Evolutionary conservation across 345 rosid species (phyloP), one percentile per base, ranked within the genome.

Genomic region (Xanthoceras sorbifolium): DNA sequence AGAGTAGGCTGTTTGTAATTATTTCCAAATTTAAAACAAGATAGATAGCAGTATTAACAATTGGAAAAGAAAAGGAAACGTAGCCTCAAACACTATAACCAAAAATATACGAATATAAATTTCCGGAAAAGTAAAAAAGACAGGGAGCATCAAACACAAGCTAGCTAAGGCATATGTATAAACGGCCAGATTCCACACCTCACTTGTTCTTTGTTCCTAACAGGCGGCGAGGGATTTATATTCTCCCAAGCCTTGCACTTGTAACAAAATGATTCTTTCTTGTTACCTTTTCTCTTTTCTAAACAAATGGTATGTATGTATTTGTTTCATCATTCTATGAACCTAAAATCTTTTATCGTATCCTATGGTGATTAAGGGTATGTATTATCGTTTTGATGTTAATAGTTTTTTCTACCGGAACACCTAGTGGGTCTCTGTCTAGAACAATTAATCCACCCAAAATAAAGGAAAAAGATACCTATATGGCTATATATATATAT

Each of bases 151-250:
- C 63, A 50, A 15, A 50, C 12, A 65, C 62, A 52, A 64, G 71
- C 63, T 17, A 34, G n/a, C n/a, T 26, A 32, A 32, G 76, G 55
- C 55, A 50, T 50, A 50, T 10, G 31, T 73, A 73, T 26, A 14
- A 22, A 64, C 48, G 25, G 28, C 38, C 23, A 34, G 77, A 64
- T 74, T 64, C 71, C 71, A 64, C 25, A 29, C 48, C 70, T 64
- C 48, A 23, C 34, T 42, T 61, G 28, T 32, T 23, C 64, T 22
- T 64, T 48, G 70, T 64, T 74, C 70, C 25, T 23, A 22, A 64
- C 25, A 32, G 63, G 54, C 46, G 23, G 25, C 48, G n/a, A 31
- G 67, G 75, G 54, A 48, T 36, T 61, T 74, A 63, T 55, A 59
- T 42, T 44, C 68, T 34, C 17, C 17, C 32, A 52, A 40, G 66